Conservation (phyloP, 108 stramenopile species). For the Nitzschia sp. region DNA sequence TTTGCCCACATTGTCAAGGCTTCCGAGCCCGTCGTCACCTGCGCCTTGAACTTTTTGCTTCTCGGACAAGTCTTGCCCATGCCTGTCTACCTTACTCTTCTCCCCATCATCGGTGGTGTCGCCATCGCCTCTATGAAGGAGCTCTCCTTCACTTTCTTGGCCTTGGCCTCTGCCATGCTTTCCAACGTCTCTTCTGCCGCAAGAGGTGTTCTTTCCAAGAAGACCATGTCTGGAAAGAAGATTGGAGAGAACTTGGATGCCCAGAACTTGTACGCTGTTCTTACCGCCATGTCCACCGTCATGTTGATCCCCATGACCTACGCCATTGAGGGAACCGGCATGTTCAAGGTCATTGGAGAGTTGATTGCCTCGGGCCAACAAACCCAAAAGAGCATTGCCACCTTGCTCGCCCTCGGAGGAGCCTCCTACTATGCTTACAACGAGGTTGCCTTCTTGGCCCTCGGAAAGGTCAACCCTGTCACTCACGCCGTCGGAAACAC, state of each 20-base stretch:
- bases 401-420: constrained; percentile 61
- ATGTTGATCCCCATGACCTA: constrained; percentile 90
- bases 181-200: constrained; percentile 95
- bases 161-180: constrained; percentile 94
- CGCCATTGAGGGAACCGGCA: constrained; percentile 86
- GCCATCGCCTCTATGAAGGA: constrained; percentile 97
- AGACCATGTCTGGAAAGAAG: constrained; percentile 90
- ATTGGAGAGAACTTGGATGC: constrained; percentile 97
- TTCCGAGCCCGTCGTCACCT: constrained; percentile 97
- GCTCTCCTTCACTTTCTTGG: constrained; percentile 93
- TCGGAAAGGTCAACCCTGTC: constrained; percentile 94
- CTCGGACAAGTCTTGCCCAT: constrained; percentile 83
- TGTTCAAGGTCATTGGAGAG: constrained; percentile 75
- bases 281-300: constrained; percentile 91
- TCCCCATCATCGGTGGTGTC: constrained; percentile 97
- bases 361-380: constrained; percentile 78
- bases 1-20: constrained; percentile 99
- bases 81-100: constrained; percentile 89
- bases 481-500: constrained; percentile 99
- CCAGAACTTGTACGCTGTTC: constrained; percentile 95
- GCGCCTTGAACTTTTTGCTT: constrained; percentile 84
- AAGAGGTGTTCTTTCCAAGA: constrained; percentile 94
- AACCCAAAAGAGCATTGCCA: constrained; percentile 62
- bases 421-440: constrained; percentile 97
- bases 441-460: constrained; percentile 96